Percentiles rank a stretch among this genome's conserved stretches.
Evolutionary conservation across 495 filamentous ascomycete genomes (phyloP).

Genomic region (Niebla homalea): DNA sequence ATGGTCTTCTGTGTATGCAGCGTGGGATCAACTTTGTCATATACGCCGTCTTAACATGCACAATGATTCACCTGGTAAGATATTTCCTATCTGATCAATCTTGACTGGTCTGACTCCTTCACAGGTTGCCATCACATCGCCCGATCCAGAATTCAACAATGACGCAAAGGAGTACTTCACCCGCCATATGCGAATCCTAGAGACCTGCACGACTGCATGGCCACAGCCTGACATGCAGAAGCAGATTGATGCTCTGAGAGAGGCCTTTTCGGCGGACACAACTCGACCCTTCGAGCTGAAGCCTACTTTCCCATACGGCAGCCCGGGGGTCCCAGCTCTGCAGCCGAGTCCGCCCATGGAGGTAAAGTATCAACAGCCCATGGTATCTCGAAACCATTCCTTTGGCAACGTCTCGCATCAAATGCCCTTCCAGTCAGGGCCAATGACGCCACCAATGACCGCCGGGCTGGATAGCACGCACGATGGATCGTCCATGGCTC

Average conservation of each 20-base stretch:
- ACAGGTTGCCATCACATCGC: constrained; percentile 89
- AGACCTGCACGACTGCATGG: constrained; percentile 72
- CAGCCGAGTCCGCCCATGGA: constrained; percentile 50
- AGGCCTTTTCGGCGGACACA: constrained; percentile 84
- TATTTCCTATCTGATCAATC: background rate
- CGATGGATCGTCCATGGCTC: constrained; percentile 61
- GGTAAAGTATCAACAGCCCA: constrained; percentile 23
- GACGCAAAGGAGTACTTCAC: constrained; percentile 87
- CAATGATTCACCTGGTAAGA: constrained; percentile 87
- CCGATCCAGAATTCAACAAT: constrained; percentile 73
- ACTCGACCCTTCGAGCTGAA: constrained; percentile 81
- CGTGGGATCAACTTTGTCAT: constrained; percentile 93
- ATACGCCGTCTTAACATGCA: constrained; percentile 82
- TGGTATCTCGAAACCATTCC: constrained; percentile 9
- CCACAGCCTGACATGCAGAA: constrained; percentile 86
- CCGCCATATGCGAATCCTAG: constrained; percentile 88
- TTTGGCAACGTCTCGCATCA: constrained; percentile 7
- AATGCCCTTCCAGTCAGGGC: constrained; percentile 44
- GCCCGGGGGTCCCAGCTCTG: constrained; percentile 48
- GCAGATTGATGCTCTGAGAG: constrained; percentile 78
- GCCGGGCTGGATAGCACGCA: constrained; percentile 61
- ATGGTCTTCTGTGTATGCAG: constrained; percentile 83
- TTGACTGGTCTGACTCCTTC: constrained; percentile 1
- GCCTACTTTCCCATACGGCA: constrained; percentile 76
- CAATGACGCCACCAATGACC: constrained; percentile 74